These are phyloP conservation scores for Neonectria faginata DNA, from an alignment of 2,329 filamentous ascomycete species.

Conservation along the genomic window DNA sequence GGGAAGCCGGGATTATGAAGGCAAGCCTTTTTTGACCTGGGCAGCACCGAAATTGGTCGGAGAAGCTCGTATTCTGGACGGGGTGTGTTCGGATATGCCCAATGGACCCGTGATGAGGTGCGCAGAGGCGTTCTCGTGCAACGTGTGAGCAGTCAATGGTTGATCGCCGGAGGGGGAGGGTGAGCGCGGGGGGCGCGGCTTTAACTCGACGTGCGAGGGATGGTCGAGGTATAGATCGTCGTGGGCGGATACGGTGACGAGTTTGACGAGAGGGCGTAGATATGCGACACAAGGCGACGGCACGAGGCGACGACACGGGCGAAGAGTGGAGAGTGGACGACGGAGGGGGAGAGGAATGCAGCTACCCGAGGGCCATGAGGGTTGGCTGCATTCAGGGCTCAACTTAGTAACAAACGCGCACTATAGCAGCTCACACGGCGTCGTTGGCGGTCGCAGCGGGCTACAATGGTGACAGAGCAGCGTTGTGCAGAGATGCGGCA, in stretches of 20 bases:
- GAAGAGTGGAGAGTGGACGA: conserved; percentile 13
- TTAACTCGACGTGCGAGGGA: conserved; percentile 34
- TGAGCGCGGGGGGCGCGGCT: conserved; percentile 25
- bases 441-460: conserved; percentile 40
- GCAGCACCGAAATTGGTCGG: conserved; percentile 43
- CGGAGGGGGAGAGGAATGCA: conserved; percentile 39
- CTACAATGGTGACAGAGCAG: conserved; percentile 43
- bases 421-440: conserved; percentile 42
- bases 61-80: conserved; percentile 49
- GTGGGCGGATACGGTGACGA: conserved; percentile 21
- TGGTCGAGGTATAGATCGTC: conserved; percentile 33
- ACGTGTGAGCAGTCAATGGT: conserved; percentile 42
- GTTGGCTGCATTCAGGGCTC: conserved; percentile 39
- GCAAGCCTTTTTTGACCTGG: conserved; percentile 38
- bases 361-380: conserved; percentile 46
- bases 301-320: conserved; percentile 27
- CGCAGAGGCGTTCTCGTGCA: conserved; percentile 43
- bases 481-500: conserved; percentile 53
- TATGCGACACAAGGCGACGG: conserved; percentile 30
- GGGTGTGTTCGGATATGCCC: conserved; percentile 38
- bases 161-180: conserved; percentile 26
- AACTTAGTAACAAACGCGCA: conserved; percentile 39
- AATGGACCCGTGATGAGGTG: conserved; percentile 43
- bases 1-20: conserved; percentile 43
- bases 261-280: conserved; percentile 21